phyloP scores from a whole-genome alignment of 805 yeast species.

The Candida quercuum region DNA sequence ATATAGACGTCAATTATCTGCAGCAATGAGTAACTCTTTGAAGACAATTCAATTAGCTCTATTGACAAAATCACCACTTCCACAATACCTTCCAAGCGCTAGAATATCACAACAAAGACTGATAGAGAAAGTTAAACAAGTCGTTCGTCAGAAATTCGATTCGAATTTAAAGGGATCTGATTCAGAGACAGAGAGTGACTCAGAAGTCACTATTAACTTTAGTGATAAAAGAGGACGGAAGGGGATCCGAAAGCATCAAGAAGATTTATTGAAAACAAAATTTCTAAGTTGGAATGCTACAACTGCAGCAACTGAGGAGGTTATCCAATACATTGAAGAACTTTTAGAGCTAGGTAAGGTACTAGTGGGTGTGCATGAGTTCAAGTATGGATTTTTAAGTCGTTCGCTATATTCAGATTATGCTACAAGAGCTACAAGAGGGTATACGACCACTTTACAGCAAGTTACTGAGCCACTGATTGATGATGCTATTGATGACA shows the following conservation, averaged over 20 bases:
- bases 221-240: constrained; percentile 2
- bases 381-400: constrained; percentile 46
- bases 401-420: constrained; percentile 39
- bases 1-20: constrained; percentile 40
- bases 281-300: constrained; percentile 49
- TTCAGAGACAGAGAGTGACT: constrained; percentile 20
- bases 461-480: constrained; percentile 2
- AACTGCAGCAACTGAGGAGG: constrained; percentile 42
- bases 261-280: constrained; percentile 29
- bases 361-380: constrained; percentile 43
- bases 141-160: constrained; percentile 25
- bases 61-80: constrained; percentile 40
- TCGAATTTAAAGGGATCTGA: constrained; percentile 1
- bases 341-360: constrained; percentile 34
- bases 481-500: constrained; percentile 6
- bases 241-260: constrained; percentile 19
- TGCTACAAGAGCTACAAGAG: constrained; percentile 36
- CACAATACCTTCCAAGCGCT: constrained; percentile 46
- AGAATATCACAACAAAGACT: constrained; percentile 42
- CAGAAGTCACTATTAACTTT: constrained; percentile 15
- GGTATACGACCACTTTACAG: constrained; percentile 19
- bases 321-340: constrained; percentile 45
- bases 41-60: constrained; percentile 40
- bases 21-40: constrained; percentile 32
- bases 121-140: constrained; percentile 36